Percentiles rank a stretch among this genome's conserved stretches.
phyloP scores from a whole-genome alignment of 2,329 filamentous ascomycete genomes.

The Falciphora oryzae region DNA sequence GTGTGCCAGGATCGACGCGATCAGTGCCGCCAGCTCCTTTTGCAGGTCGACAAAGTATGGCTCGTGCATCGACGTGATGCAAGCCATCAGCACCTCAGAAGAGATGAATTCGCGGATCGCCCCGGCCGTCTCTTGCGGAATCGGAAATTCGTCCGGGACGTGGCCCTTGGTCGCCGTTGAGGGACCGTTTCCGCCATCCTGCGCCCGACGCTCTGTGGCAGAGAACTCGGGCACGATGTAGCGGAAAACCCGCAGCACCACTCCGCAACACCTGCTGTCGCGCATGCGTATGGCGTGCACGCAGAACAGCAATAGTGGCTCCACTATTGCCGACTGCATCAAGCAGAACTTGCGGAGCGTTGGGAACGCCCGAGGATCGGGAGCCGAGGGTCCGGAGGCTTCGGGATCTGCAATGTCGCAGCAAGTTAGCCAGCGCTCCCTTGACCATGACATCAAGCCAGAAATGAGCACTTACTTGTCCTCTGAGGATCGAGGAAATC shows the following conservation, averaged over 20 bases:
- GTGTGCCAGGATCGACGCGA: slow-evolving; percentile 75
- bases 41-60: slow-evolving; percentile 96
- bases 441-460: neutral
- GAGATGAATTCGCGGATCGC: slow-evolving; percentile 87
- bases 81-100: slow-evolving; percentile 81
- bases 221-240: slow-evolving; percentile 76
- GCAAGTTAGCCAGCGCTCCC: neutral
- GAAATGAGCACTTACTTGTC: slow-evolving; percentile 43
- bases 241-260: slow-evolving; percentile 80
- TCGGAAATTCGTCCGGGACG: slow-evolving; percentile 29
- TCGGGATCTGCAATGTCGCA: slow-evolving; percentile 1
- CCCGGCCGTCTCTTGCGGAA: slow-evolving; percentile 48
- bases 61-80: slow-evolving; percentile 86
- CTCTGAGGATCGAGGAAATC: slow-evolving; percentile 75
- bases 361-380: slow-evolving; percentile 33
- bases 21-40: slow-evolving; percentile 81
- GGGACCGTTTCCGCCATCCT: neutral
- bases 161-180: slow-evolving; percentile 4
- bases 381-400: slow-evolving; percentile 21
- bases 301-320: slow-evolving; percentile 86
- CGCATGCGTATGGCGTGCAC: slow-evolving; percentile 85
- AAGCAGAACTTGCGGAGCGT: slow-evolving; percentile 79
- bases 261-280: slow-evolving; percentile 81
- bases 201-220: neutral
- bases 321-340: slow-evolving; percentile 69